phyloP scores from a whole-genome alignment of 2,329 filamentous ascomycete species.

The Aspergillus ochraceoroseus region DNA sequence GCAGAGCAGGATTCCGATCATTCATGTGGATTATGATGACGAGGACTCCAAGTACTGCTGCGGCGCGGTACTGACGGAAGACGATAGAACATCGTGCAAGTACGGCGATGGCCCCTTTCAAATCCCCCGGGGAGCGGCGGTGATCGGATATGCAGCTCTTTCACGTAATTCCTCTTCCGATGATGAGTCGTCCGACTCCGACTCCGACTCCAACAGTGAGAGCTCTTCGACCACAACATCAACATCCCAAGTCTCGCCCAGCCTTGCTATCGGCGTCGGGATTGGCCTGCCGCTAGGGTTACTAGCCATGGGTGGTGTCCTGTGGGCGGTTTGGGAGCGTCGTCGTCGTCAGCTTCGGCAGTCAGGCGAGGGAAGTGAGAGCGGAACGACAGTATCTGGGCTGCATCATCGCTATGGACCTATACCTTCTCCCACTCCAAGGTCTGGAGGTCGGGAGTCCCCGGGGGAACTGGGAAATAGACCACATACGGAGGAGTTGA shows the following conservation, averaged over 20 bases:
- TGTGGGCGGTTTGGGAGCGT: constrained; percentile 11
- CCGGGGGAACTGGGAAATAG: too few species aligned
- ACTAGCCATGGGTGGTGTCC: background rate
- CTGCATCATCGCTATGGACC: constrained; percentile 10
- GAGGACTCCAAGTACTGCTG: constrained; percentile 18
- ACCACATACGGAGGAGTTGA: too few species aligned
- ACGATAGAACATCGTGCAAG: constrained; percentile 6
- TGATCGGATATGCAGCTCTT: constrained; percentile 13
- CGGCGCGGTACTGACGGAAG: constrained; percentile 8
- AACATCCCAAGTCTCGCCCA: constrained; percentile 1
- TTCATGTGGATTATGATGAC: constrained; percentile 8
- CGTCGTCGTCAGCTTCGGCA: constrained; percentile 4
- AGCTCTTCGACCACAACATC: too few species aligned
- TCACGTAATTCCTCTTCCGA: too few species aligned
- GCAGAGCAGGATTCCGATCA: constrained; percentile 9
- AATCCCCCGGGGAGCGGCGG: constrained; percentile 13
- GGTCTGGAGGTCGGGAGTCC: too few species aligned
- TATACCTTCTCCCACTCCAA: background rate
- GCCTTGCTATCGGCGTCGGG: constrained; percentile 11
- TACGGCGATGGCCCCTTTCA: constrained; percentile 10
- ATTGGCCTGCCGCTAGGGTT: constrained; percentile 15
- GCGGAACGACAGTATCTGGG: background rate
- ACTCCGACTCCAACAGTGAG: too few species aligned
- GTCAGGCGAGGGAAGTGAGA: background rate
- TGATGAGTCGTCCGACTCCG: too few species aligned